phyloP scores from a whole-genome alignment of 2,329 filamentous ascomycete genomes.

The Sporothrix luriei region DNA sequence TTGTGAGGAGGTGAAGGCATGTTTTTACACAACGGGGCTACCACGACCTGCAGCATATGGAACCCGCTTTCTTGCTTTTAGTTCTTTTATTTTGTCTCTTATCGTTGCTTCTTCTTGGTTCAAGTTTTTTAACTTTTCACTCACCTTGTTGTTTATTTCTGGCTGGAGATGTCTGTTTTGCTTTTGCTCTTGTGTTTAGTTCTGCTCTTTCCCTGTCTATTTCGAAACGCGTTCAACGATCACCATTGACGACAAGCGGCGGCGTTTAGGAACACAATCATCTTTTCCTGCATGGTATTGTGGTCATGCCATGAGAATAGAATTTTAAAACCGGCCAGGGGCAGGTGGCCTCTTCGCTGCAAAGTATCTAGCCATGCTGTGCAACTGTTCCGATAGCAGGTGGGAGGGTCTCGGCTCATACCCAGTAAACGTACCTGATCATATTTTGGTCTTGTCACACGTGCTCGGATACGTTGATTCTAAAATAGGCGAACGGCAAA shows the following conservation, averaged over 20 bases:
- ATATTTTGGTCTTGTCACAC: neutral
- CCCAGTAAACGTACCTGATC: neutral
- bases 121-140: neutral
- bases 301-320: neutral
- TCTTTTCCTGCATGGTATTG: neutral
- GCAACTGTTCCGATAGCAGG: neutral
- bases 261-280: constrained; percentile 2
- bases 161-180: neutral
- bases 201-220: neutral
- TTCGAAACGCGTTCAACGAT: neutral
- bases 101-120: neutral
- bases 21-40: neutral
- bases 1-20: neutral
- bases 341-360: neutral
- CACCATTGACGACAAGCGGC: constrained; percentile 12
- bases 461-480: neutral
- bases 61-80: neutral
- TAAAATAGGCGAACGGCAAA: neutral
- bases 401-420: neutral
- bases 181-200: neutral
- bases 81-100: neutral
- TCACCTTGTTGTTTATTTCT: neutral
- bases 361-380: neutral
- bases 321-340: neutral
- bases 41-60: neutral